phyloP scores from a whole-genome alignment of 2,329 filamentous ascomycete species.

The Neonectria faginata region DNA sequence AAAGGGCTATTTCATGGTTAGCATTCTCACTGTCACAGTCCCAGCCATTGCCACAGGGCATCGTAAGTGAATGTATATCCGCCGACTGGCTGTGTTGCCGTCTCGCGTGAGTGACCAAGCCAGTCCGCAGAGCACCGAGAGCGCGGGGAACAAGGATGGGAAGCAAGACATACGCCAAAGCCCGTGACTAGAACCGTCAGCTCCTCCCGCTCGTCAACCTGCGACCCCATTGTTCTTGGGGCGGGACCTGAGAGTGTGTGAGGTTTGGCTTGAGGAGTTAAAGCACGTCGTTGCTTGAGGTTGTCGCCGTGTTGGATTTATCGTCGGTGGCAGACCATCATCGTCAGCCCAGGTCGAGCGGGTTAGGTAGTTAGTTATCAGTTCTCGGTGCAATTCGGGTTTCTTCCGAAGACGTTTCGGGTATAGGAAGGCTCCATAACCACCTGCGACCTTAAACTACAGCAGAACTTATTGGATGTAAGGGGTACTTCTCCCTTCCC shows the following conservation, averaged over 20 bases:
- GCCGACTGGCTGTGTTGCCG: neutral
- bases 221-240: constrained; percentile 50
- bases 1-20: constrained; percentile 71
- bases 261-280: neutral
- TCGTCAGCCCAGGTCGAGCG: constrained; percentile 6
- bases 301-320: neutral
- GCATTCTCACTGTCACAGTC: neutral
- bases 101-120: constrained; percentile 33
- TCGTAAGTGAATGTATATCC: neutral
- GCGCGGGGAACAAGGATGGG: constrained; percentile 8
- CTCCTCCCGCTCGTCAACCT: constrained; percentile 57
- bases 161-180: constrained; percentile 63
- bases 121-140: constrained; percentile 15
- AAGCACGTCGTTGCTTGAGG: neutral
- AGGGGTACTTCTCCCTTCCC: neutral
- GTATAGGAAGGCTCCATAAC: neutral
- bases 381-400: neutral
- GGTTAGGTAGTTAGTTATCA: no score
- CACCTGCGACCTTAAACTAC: neutral
- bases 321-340: constrained; percentile 1
- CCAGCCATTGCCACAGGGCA: neutral
- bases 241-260: neutral
- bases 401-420: neutral
- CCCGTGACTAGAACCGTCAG: constrained; percentile 71
- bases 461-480: neutral